A percentile compares a stretch with the other conserved stretches of the same genome.
These are phyloP conservation scores for Lasiosphaeria ovina DNA, from an alignment of 495 filamentous ascomycete genomes.

Conservation along the genomic window DNA sequence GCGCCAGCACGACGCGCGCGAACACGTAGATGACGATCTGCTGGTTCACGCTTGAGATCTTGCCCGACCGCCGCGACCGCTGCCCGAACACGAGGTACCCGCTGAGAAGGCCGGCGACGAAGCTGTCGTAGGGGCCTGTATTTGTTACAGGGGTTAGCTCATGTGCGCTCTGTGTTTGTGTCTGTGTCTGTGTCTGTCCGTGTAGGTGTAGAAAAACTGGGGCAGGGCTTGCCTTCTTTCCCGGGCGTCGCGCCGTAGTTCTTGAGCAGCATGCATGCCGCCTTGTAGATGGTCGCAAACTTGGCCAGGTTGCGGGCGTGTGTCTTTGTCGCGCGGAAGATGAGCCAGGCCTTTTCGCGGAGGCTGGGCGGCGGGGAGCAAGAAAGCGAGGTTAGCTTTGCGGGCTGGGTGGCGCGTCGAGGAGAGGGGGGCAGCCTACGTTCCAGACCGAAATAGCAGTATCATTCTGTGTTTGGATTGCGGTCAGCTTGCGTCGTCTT, in stretches of 20 bases:
- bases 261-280: slow-evolving; percentile 67
- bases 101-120: slow-evolving; percentile 86
- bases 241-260: slow-evolving; percentile 58
- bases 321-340: slow-evolving; percentile 80
- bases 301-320: slow-evolving; percentile 89
- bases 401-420: not conserved
- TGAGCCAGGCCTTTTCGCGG: slow-evolving; percentile 71
- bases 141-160: not conserved
- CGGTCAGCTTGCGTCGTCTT: slow-evolving; percentile 27
- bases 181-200: not conserved
- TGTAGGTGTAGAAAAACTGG: not conserved
- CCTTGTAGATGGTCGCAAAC: slow-evolving; percentile 89
- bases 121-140: slow-evolving; percentile 70
- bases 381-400: not conserved
- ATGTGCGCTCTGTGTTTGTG: not conserved
- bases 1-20: slow-evolving; percentile 78
- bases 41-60: slow-evolving; percentile 80
- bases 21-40: slow-evolving; percentile 99
- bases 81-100: slow-evolving; percentile 93
- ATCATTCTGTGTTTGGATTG: slow-evolving; percentile 65
- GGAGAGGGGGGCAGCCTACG: slow-evolving; percentile 45
- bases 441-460: slow-evolving; percentile 88
- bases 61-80: slow-evolving; percentile 50
- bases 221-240: slow-evolving; percentile 46
- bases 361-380: slow-evolving; percentile 45